Evolutionary conservation across 148 eudicot species (phyloP).

Genomic region (Rhododendron simsii): DNA sequence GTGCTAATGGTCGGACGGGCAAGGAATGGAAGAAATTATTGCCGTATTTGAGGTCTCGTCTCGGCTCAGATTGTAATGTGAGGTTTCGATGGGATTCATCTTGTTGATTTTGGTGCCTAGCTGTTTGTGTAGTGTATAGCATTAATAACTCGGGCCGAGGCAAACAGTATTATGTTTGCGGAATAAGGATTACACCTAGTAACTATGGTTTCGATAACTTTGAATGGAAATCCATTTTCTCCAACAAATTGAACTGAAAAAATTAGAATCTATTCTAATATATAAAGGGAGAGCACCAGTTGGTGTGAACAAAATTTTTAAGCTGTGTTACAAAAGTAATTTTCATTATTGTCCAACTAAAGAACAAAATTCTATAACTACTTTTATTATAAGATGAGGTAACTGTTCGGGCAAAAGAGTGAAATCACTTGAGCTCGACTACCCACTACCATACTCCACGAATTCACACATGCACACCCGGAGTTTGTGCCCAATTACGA

Average conservation of each 20-base stretch:
- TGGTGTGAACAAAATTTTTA: background rate
- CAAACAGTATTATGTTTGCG: background rate
- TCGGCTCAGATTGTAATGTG: constrained; percentile 74
- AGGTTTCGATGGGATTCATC: constrained; percentile 22
- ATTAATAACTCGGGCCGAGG: background rate
- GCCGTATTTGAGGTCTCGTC: constrained; percentile 86
- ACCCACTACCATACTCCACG: background rate
- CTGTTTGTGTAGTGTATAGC: too few relatives aligned
- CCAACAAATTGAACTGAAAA: background rate
- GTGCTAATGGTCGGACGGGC: constrained; percentile 91
- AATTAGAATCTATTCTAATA: background rate
- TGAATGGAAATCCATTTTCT: background rate
- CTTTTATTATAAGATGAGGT: background rate
- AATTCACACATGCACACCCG: background rate
- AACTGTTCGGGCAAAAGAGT: background rate
- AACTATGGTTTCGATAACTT: background rate
- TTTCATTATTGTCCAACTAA: background rate
- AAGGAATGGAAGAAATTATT: constrained; percentile 85
- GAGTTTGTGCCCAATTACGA: background rate
- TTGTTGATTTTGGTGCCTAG: background rate
- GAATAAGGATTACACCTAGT: background rate
- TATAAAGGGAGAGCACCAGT: background rate
- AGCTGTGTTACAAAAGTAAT: background rate
- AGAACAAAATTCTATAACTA: background rate
- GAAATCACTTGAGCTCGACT: background rate